A percentile compares a stretch with the other conserved stretches of the same genome.
Conservation (phyloP, 176 grass and related monocot species). For the Ampelocalamus luodianensis region DNA sequence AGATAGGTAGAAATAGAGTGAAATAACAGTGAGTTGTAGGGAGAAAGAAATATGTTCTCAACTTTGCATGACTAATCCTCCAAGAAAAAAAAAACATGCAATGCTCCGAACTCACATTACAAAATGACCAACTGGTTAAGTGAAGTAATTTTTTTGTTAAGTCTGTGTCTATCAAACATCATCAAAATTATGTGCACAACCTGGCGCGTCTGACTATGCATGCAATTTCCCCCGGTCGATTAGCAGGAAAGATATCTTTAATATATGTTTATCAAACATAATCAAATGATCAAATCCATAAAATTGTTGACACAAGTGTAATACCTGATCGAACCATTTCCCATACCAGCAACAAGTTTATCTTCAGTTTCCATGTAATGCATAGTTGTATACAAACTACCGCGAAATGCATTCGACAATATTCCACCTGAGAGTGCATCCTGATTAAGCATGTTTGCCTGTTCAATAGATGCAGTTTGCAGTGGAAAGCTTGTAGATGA, state of each 20-base stretch:
- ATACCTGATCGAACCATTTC: conserved; percentile 95
- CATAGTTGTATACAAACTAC: conserved; percentile 90
- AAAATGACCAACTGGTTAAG: conserved; percentile 3
- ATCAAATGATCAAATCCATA: conserved; percentile 16
- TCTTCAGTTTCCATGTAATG: conserved; percentile 72
- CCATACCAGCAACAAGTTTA: conserved; percentile 91
- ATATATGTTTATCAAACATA: background rate
- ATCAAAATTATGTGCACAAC: conserved; percentile 9
- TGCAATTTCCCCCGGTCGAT: conserved; percentile 7
- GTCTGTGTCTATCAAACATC: conserved; percentile 1
- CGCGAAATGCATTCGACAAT: conserved; percentile 85
- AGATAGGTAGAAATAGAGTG: background rate
- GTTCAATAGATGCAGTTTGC: conserved; percentile 65
- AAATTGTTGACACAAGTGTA: conserved; percentile 27
- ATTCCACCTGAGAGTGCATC: conserved; percentile 82
- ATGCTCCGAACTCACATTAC: conserved; percentile 6
- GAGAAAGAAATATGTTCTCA: conserved; percentile 34
- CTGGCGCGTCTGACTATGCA: background rate
- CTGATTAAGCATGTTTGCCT: conserved; percentile 84
- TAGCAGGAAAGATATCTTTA: conserved; percentile 27
- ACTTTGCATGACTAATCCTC: conserved; percentile 10
- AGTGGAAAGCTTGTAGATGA: conserved; percentile 61
- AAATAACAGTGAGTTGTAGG: conserved; percentile 21
- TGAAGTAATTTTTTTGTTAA: conserved; percentile 17
- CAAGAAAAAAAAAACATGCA: conserved; percentile 24